Percentiles rank a stretch among this genome's conserved stretches.
Evolutionary conservation across 164 flowering plant species (phyloP).

Genomic region (Magnolia sinica): DNA sequence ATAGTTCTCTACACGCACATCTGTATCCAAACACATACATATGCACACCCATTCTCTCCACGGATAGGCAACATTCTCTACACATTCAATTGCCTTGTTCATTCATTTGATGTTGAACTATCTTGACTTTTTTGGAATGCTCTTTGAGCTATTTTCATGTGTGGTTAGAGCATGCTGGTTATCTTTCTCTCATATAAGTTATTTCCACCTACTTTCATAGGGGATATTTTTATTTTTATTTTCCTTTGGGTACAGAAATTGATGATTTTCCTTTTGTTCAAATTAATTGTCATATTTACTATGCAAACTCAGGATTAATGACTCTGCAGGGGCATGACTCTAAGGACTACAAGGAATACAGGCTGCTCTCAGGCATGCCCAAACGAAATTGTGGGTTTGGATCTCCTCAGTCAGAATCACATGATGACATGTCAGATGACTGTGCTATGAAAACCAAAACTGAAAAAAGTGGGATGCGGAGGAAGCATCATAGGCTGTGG

Average conservation of each 20-base stretch:
- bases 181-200: too few relatives aligned
- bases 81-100: too few relatives aligned
- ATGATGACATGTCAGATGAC: conserved; percentile 33
- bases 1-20: too few relatives aligned
- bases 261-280: background rate
- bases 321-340: conserved; percentile 29
- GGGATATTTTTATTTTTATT: too few relatives aligned
- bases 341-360: conserved; percentile 27
- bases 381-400: conserved; percentile 16
- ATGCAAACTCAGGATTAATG: background rate
- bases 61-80: too few relatives aligned
- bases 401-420: conserved; percentile 24
- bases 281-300: background rate
- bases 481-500: conserved; percentile 57
- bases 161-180: too few relatives aligned
- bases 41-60: too few relatives aligned
- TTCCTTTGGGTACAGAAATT: background rate
- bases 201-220: too few relatives aligned
- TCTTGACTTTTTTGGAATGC: too few relatives aligned
- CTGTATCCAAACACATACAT: too few relatives aligned
- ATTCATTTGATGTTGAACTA: too few relatives aligned
- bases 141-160: too few relatives aligned
- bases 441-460: conserved; percentile 16
- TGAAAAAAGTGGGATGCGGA: conserved; percentile 22
- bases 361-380: conserved; percentile 9